These are phyloP conservation scores for Aspergillus sp. DNA, from an alignment of 2,329 filamentous ascomycete genomes.

Conservation along the genomic window DNA sequence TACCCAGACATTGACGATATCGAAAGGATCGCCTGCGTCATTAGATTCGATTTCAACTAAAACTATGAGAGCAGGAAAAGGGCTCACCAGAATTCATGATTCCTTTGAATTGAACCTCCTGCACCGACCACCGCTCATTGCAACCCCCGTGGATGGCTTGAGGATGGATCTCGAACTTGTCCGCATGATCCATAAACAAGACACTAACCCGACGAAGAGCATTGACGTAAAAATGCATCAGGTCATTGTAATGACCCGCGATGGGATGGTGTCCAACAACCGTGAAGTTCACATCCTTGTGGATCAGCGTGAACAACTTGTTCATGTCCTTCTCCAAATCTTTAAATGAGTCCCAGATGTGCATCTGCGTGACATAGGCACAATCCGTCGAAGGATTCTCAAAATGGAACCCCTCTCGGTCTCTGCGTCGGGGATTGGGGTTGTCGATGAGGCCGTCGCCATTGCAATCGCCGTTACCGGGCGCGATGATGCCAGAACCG, in stretches of 20 bases:
- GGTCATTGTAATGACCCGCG: conserved; percentile 24
- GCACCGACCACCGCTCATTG: conserved; percentile 25
- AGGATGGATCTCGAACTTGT: conserved; percentile 25
- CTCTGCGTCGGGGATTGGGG: conserved; percentile 6
- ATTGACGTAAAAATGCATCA: conserved; percentile 29
- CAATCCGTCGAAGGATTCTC: conserved; percentile 27
- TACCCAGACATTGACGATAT: conserved; percentile 29
- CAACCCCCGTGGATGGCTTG: conserved; percentile 27
- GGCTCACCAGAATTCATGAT: conserved; percentile 26
- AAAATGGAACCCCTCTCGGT: conserved; percentile 24
- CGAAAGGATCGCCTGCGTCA: conserved; percentile 20
- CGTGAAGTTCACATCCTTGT: conserved; percentile 27
- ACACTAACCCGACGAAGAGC: conserved; percentile 24
- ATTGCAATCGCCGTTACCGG: conserved; percentile 17
- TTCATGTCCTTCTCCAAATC: conserved; percentile 25
- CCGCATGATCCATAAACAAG: conserved; percentile 21
- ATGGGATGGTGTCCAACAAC: conserved; percentile 29
- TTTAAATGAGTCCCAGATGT: conserved; percentile 29
- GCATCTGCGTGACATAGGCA: conserved; percentile 23
- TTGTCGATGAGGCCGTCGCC: conserved; percentile 20
- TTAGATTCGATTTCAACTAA: background rate
- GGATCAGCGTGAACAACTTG: conserved; percentile 25
- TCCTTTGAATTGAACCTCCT: conserved; percentile 26
- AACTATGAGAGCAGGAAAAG: background rate
- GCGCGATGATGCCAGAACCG: conserved; percentile 21